phyloP scores from a whole-genome alignment of 176 grass and related monocot species.

The Triticum timopheevii region DNA sequence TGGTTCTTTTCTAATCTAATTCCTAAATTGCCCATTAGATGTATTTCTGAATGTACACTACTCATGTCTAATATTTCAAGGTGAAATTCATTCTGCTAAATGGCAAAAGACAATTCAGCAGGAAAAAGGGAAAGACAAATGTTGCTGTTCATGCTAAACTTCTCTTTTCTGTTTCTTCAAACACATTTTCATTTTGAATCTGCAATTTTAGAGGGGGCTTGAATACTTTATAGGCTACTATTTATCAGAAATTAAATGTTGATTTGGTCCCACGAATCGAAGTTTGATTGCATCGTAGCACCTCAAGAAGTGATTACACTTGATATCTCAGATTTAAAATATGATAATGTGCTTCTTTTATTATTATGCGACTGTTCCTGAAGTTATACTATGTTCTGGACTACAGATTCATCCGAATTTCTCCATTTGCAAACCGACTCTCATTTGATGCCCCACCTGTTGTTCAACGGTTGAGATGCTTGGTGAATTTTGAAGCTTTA shows the following conservation, averaged over 20 bases:
- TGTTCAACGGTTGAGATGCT: slow-evolving; percentile 90
- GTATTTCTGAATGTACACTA: not conserved
- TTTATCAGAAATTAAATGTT: not conserved
- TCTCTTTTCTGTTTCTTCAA: not conserved
- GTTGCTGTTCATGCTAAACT: not conserved
- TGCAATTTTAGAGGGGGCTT: not conserved
- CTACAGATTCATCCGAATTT: slow-evolving; percentile 90
- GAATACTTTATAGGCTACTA: not conserved
- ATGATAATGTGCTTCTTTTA: not conserved
- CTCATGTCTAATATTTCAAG: not conserved
- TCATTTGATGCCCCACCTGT: slow-evolving; percentile 86
- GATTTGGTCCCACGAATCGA: not conserved
- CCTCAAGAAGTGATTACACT: not conserved
- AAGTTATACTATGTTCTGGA: slow-evolving; percentile 32
- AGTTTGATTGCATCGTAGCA: not conserved
- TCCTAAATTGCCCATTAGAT: not conserved
- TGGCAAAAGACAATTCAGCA: not conserved
- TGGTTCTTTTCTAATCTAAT: not conserved
- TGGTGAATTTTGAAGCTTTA: slow-evolving; percentile 94
- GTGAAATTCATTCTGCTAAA: not conserved
- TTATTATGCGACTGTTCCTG: slow-evolving; percentile 9
- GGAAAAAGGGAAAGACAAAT: not conserved
- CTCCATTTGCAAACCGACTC: slow-evolving; percentile 93
- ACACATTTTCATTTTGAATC: not conserved
- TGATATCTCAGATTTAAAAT: not conserved